Percentiles rank a stretch among this genome's conserved stretches.
These are phyloP conservation scores for Camptophora hylomeconis DNA, from an alignment of 2,329 filamentous ascomycete species.

Conservation along the genomic window DNA sequence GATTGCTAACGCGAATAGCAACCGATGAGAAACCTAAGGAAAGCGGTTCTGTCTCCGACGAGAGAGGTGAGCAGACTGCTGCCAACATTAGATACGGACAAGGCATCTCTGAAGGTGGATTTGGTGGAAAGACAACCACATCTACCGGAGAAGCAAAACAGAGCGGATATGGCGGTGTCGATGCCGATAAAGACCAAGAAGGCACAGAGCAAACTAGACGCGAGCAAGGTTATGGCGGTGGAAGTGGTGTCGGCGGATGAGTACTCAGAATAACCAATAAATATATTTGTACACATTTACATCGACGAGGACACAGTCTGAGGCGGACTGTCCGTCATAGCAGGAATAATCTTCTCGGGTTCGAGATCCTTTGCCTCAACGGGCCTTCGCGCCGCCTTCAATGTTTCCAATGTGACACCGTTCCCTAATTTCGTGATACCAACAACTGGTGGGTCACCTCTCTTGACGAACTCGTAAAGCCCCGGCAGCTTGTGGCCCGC, in stretches of 20 bases:
- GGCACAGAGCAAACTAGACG: slow-evolving; percentile 34
- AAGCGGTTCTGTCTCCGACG: slow-evolving; percentile 3
- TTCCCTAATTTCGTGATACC: slow-evolving; percentile 79
- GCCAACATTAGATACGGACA: slow-evolving; percentile 45
- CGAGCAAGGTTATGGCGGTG: slow-evolving; percentile 41
- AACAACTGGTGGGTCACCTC: slow-evolving; percentile 77
- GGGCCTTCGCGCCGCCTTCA: slow-evolving; percentile 67
- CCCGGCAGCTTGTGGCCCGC: slow-evolving; percentile 88
- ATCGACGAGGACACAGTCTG: slow-evolving; percentile 24
- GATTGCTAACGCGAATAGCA: too few species aligned
- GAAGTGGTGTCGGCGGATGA: slow-evolving; percentile 43
- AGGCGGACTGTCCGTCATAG: slow-evolving; percentile 22
- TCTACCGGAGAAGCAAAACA: slow-evolving; percentile 25
- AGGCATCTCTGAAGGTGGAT: slow-evolving; percentile 41
- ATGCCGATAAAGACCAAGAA: slow-evolving; percentile 25
- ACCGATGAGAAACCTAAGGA: slow-evolving; percentile 10
- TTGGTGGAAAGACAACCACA: slow-evolving; percentile 39
- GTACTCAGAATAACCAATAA: too few species aligned
- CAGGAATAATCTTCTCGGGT: slow-evolving; percentile 18
- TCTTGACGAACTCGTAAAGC: slow-evolving; percentile 82
- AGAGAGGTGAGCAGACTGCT: slow-evolving; percentile 29
- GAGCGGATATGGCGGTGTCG: slow-evolving; percentile 29
- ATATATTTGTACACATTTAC: too few species aligned
- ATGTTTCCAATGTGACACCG: slow-evolving; percentile 66
- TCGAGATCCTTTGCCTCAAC: slow-evolving; percentile 32